Evolutionary conservation across 495 filamentous ascomycete genomes (phyloP).

Genomic region (Penicillium nucicola): DNA sequence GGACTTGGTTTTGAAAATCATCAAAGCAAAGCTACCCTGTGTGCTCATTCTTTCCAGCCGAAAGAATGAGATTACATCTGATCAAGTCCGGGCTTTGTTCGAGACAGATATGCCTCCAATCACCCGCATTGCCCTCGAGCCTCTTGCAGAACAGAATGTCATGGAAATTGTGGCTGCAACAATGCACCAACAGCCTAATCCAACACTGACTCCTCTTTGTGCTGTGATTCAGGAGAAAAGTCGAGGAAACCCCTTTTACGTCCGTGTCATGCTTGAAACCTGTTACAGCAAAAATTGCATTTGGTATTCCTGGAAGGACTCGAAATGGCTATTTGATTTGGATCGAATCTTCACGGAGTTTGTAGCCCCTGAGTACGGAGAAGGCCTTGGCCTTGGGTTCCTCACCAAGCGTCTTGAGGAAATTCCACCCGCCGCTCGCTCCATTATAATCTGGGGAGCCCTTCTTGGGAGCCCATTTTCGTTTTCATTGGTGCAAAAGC

Average conservation of each 20-base stretch:
- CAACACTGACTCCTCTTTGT: constrained; percentile 43
- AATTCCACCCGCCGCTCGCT: constrained; percentile 63
- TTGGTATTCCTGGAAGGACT: constrained; percentile 81
- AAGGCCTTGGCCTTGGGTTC: constrained; percentile 76
- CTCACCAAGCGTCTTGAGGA: constrained; percentile 73
- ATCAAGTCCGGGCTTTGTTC: constrained; percentile 39
- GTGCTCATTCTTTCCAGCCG: constrained; percentile 63
- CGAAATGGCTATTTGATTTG: constrained; percentile 77
- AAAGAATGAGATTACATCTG: constrained; percentile 38
- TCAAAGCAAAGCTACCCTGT: constrained; percentile 69
- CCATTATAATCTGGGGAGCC: constrained; percentile 84
- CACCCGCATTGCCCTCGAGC: constrained; percentile 62
- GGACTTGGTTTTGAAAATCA: constrained; percentile 72
- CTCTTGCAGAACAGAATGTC: constrained; percentile 72
- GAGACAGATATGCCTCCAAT: constrained; percentile 43
- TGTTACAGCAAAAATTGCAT: constrained; percentile 82
- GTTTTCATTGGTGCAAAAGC: constrained; percentile 72
- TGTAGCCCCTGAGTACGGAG: constrained; percentile 68
- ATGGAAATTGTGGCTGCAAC: constrained; percentile 74
- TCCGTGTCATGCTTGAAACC: constrained; percentile 85
- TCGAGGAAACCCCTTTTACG: constrained; percentile 80
- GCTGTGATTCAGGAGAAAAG: constrained; percentile 80
- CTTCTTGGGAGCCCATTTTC: constrained; percentile 76
- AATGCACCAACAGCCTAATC: constrained; percentile 49
- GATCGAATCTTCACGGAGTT: constrained; percentile 82